Percentiles rank a stretch among this genome's conserved stretches.
Evolutionary conservation across 2,329 filamentous ascomycete species (phyloP).

Genomic region (Ophiostoma populinum): DNA sequence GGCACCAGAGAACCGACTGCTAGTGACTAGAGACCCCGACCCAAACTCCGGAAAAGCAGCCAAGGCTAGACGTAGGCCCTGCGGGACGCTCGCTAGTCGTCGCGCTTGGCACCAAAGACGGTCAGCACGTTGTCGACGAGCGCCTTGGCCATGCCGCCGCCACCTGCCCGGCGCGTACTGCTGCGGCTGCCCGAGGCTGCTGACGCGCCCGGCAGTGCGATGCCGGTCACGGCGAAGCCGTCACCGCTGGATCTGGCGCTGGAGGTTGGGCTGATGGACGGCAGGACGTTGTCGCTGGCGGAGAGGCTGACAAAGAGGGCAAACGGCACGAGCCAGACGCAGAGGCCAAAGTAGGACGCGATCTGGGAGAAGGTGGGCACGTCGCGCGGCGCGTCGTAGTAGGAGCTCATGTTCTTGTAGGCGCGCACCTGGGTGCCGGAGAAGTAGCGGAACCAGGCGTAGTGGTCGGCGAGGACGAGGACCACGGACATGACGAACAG

Average conservation of each 20-base stretch:
- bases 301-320: slow-evolving; percentile 86
- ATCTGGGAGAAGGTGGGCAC: slow-evolving; percentile 84
- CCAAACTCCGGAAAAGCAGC: too few relatives aligned
- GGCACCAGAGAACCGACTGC: too few relatives aligned
- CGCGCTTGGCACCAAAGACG: slow-evolving; percentile 22
- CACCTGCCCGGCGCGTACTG: slow-evolving; percentile 20
- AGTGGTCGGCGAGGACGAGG: slow-evolving; percentile 80
- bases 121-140: slow-evolving; percentile 41
- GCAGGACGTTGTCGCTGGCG: slow-evolving; percentile 86
- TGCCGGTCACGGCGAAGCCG: slow-evolving; percentile 21
- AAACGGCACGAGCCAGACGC: slow-evolving; percentile 93
- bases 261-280: slow-evolving; percentile 57
- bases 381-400: slow-evolving; percentile 42
- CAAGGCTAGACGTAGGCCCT: too few relatives aligned
- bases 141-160: slow-evolving; percentile 50
- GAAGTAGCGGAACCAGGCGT: slow-evolving; percentile 91
- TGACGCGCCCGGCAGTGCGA: slow-evolving; percentile 28
- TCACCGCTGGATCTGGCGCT: background rate
- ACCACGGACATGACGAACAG: slow-evolving; percentile 72
- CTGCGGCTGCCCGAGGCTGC: slow-evolving; percentile 18
- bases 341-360: slow-evolving; percentile 87
- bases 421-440: slow-evolving; percentile 42
- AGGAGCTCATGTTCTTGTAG: slow-evolving; percentile 38
- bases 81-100: too few relatives aligned
- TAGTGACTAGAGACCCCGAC: too few relatives aligned